Evolutionary conservation across 23 red algal species (phyloP).

Genomic region (Agarophyton chilense): DNA sequence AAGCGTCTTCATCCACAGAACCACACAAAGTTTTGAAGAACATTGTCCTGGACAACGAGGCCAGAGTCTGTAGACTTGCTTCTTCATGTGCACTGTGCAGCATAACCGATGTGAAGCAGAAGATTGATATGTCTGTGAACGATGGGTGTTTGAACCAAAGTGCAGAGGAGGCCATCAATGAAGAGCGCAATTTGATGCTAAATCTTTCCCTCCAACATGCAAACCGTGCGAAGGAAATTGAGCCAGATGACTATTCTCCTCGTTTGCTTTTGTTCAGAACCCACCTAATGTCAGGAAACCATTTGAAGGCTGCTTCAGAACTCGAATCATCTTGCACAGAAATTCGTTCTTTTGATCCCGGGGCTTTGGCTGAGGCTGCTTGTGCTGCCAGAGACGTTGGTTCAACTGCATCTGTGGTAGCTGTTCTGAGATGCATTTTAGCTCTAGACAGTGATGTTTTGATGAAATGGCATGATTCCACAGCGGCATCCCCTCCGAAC

Average conservation of each 20-base stretch:
- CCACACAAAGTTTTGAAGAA: neutral
- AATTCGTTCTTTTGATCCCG: conserved; percentile 62
- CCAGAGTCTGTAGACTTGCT: conserved; percentile 48
- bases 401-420: conserved; percentile 47
- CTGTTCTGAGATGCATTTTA: conserved; percentile 58
- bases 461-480: conserved; percentile 14
- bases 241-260: conserved; percentile 55
- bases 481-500: neutral
- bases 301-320: conserved; percentile 40
- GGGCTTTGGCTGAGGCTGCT: conserved; percentile 58
- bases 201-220: conserved; percentile 36
- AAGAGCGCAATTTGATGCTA: conserved; percentile 23
- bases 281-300: conserved; percentile 37
- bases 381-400: conserved; percentile 70
- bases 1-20: conserved; percentile 29
- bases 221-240: conserved; percentile 53
- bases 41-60: conserved; percentile 59
- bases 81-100: conserved; percentile 60
- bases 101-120: neutral
- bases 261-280: conserved; percentile 63
- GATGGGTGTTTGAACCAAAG: neutral
- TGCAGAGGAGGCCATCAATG: neutral
- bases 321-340: conserved; percentile 27
- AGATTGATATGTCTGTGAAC: neutral
- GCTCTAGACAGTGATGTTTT: conserved; percentile 24